These are phyloP conservation scores for Fraxinus pennsylvanica DNA, from an alignment of 257 asterid genomes.

Conservation along the genomic window DNA sequence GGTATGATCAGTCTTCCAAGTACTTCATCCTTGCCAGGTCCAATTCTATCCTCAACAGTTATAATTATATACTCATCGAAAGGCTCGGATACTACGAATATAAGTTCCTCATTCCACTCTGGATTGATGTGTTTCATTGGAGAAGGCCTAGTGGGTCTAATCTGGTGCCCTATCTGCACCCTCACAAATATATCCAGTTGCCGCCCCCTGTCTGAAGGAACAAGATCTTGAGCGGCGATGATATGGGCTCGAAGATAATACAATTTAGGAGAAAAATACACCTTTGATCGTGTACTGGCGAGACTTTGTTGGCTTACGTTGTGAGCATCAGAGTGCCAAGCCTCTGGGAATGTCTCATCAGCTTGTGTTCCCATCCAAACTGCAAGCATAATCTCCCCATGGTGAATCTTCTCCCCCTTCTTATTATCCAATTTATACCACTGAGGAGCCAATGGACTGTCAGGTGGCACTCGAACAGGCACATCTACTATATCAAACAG, in stretches of 20 bases:
- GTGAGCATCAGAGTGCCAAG: constrained; percentile 93
- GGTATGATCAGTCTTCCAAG: constrained; percentile 66
- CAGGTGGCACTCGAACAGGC: constrained; percentile 74
- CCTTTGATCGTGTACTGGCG: constrained; percentile 68
- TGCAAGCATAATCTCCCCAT: constrained; percentile 85
- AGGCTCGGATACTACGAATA: constrained; percentile 85
- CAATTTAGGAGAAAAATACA: constrained; percentile 71
- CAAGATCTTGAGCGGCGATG: constrained; percentile 76
- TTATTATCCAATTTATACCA: constrained; percentile 70
- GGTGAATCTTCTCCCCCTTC: constrained; percentile 50
- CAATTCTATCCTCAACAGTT: constrained; percentile 63
- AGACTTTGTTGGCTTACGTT: constrained; percentile 55
- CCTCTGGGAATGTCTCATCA: constrained; percentile 85
- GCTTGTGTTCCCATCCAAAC: constrained; percentile 98
- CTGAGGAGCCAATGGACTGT: constrained; percentile 88
- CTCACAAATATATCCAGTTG: constrained; percentile 55
- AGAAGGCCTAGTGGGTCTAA: constrained; percentile 61
- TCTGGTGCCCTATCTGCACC: constrained; percentile 66
- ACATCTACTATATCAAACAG: constrained; percentile 64
- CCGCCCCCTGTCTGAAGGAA: constrained; percentile 57
- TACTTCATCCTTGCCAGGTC: constrained; percentile 52
- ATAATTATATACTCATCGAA: constrained; percentile 62
- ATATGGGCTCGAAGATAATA: constrained; percentile 75
- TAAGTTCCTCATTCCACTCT: constrained; percentile 85
- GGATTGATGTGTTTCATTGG: constrained; percentile 51